Conservation (phyloP, 108 stramenopile species). For the Stephanodiscus minutulus region DNA sequence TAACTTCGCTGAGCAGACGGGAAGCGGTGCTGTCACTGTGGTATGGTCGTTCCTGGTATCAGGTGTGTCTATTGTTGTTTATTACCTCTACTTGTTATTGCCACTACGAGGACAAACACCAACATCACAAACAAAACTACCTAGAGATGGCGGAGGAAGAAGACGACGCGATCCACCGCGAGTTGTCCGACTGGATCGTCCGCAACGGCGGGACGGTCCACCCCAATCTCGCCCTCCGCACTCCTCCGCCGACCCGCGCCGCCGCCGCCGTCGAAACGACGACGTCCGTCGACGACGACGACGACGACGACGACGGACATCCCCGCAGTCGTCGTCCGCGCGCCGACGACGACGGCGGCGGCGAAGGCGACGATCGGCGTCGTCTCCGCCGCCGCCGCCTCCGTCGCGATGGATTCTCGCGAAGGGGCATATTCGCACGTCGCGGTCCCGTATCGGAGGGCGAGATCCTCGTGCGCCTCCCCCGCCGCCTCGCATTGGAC, state of each 20-base stretch:
- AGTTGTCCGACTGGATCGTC: slow-evolving; percentile 36
- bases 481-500: slow-evolving; percentile 51
- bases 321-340: too few relatives aligned
- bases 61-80: too few relatives aligned
- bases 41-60: slow-evolving; percentile 74
- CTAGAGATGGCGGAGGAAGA: slow-evolving; percentile 5
- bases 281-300: not conserved
- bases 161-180: slow-evolving; percentile 8
- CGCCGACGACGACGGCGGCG: not conserved
- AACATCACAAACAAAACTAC: too few relatives aligned
- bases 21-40: slow-evolving; percentile 74
- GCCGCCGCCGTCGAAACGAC: not conserved
- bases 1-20: slow-evolving; percentile 77
- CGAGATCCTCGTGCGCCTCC: slow-evolving; percentile 70
- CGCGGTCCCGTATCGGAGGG: slow-evolving; percentile 55
- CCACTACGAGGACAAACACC: too few relatives aligned
- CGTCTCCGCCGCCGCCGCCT: too few relatives aligned
- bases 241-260: slow-evolving; percentile 14
- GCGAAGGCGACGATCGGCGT: not conserved
- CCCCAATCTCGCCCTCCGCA: slow-evolving; percentile 26
- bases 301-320: not conserved
- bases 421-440: slow-evolving; percentile 65
- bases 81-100: too few relatives aligned
- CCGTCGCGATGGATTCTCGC: slow-evolving; percentile 7
- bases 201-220: slow-evolving; percentile 31